Conservation (phyloP, 2,329 filamentous ascomycete genomes). For the Monosporascus sp. region DNA sequence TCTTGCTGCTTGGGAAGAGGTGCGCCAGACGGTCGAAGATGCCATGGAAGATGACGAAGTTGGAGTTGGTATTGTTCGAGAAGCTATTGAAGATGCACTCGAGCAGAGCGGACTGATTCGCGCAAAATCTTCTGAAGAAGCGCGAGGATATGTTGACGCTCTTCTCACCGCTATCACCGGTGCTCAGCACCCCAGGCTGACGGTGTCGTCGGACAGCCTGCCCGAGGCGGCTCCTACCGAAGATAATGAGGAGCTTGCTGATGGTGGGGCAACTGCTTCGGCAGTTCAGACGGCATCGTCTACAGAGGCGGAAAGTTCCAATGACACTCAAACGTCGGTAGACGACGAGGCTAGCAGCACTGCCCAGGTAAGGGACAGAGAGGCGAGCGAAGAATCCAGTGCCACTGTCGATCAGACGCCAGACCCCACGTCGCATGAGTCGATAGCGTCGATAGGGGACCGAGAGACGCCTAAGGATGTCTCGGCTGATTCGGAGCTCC, state of each 20-base stretch:
- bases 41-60: slow-evolving; percentile 53
- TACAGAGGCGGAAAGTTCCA: background rate
- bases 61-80: slow-evolving; percentile 46
- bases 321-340: background rate
- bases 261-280: background rate
- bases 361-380: background rate
- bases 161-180: slow-evolving; percentile 44
- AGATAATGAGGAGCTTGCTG: slow-evolving; percentile 1
- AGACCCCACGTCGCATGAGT: background rate
- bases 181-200: slow-evolving; percentile 12
- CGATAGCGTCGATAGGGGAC: background rate
- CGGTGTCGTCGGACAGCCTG: slow-evolving; percentile 1
- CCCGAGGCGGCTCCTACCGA: background rate
- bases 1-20: slow-evolving; percentile 46
- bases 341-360: background rate
- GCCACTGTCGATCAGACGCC: background rate
- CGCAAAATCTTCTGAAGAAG: slow-evolving; percentile 40
- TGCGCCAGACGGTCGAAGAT: slow-evolving; percentile 50
- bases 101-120: slow-evolving; percentile 48
- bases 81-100: slow-evolving; percentile 50
- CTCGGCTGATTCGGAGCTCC: background rate
- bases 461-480: background rate
- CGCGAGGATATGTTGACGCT: slow-evolving; percentile 42
- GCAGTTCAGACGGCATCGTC: background rate
- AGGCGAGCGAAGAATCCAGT: background rate